phyloP scores from a whole-genome alignment of 2,329 filamentous ascomycete species.

The Xylaria sp. region DNA sequence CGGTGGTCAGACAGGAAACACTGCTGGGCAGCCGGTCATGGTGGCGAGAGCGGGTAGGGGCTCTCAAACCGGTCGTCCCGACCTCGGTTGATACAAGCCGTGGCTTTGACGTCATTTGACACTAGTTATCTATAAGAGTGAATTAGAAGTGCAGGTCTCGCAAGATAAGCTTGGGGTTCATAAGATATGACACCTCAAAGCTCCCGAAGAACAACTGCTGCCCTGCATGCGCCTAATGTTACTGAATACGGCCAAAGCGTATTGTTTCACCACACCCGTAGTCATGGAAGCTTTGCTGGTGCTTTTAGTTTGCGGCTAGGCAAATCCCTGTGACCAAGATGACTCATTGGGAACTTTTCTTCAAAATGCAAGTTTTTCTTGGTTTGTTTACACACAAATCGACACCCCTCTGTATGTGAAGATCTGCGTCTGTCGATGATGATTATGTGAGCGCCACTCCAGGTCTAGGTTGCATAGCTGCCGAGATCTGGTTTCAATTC shows the following conservation, averaged over 20 bases:
- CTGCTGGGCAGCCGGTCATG: neutral
- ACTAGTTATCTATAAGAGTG: slow-evolving; percentile 4
- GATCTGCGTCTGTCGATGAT: slow-evolving; percentile 13
- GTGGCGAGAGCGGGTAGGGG: slow-evolving; percentile 14
- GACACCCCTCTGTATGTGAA: neutral
- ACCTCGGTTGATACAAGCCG: neutral
- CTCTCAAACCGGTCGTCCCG: neutral
- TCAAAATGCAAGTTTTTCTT: neutral
- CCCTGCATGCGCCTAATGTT: slow-evolving; percentile 12
- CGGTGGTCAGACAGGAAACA: slow-evolving; percentile 28
- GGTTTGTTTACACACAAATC: slow-evolving; percentile 7
- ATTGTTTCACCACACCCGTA: slow-evolving; percentile 19
- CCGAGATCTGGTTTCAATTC: slow-evolving; percentile 11
- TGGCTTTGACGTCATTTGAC: slow-evolving; percentile 24
- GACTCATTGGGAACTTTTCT: neutral
- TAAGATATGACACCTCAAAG: slow-evolving; percentile 18
- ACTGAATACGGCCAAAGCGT: slow-evolving; percentile 4
- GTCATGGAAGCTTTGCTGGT: neutral
- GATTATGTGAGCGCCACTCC: slow-evolving; percentile 15
- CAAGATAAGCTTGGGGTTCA: slow-evolving; percentile 23
- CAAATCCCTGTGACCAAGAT: slow-evolving; percentile 1
- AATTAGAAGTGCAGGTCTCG: slow-evolving; percentile 13
- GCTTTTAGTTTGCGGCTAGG: neutral
- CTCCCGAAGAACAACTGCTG: neutral
- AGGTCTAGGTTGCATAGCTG: slow-evolving; percentile 17